Percentiles rank a stretch among this genome's conserved stretches.
These are phyloP conservation scores for Rhodotorula taiwanensis DNA, from an alignment of 768 basidiomycete species.

Conservation along the genomic window DNA sequence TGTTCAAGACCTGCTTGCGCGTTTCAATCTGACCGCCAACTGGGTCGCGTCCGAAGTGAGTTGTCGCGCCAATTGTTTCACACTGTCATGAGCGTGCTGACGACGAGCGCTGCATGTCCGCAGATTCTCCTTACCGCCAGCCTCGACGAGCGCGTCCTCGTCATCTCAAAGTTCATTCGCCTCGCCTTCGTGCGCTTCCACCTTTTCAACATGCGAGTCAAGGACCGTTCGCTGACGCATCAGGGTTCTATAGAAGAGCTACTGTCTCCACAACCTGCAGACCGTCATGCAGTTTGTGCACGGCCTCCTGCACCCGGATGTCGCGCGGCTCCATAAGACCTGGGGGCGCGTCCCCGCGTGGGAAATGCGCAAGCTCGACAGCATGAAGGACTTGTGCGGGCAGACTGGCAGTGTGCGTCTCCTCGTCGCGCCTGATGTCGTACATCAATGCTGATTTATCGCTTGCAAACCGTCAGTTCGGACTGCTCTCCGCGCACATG, in stretches of 20 bases:
- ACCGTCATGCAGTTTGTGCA: conserved; percentile 71
- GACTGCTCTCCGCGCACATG: conserved; percentile 30
- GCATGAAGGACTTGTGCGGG: conserved; percentile 62
- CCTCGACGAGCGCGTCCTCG: conserved; percentile 52
- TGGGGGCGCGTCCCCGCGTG: conserved; percentile 63
- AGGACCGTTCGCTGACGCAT: conserved; percentile 13
- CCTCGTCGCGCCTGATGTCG: not conserved
- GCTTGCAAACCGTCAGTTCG: conserved; percentile 20
- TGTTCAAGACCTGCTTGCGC: conserved; percentile 55
- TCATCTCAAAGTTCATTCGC: conserved; percentile 74
- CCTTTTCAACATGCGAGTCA: not conserved
- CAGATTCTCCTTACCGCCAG: conserved; percentile 70
- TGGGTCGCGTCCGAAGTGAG: conserved; percentile 47
- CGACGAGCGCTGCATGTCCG: conserved; percentile 50
- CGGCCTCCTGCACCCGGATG: conserved; percentile 65
- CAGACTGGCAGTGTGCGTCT: conserved; percentile 61
- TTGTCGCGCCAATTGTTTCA: not conserved
- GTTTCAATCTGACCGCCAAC: conserved; percentile 76
- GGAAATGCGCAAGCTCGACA: conserved; percentile 66
- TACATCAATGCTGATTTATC: too few relatives aligned
- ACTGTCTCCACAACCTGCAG: conserved; percentile 66
- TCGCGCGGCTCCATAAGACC: conserved; percentile 58
- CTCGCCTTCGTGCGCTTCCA: conserved; percentile 64
- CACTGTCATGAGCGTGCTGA: not conserved
- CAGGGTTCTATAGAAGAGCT: conserved; percentile 62